Evolutionary conservation across 495 filamentous ascomycete genomes (phyloP), one percentile per base, ranked within the genome.

Genomic region (Rostrohypoxylon terebratum): DNA sequence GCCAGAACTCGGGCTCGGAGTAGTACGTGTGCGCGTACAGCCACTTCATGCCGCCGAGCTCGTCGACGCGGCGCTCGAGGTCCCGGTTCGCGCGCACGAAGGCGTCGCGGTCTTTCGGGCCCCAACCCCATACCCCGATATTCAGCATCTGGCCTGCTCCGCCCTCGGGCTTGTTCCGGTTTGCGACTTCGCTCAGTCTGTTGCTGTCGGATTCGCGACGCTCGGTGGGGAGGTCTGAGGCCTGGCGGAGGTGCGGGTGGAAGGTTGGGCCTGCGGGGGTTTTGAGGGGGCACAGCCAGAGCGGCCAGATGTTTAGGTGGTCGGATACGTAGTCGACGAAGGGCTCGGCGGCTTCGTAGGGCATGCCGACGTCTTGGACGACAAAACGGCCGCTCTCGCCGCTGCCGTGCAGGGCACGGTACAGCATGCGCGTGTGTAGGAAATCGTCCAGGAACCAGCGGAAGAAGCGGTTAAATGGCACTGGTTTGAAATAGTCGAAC

Each of bases 21-120:
- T 89, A 90, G 71, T 89, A 89, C 4, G 86, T 86, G 69, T 89
- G 87, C 4, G 88, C 88, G 75, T 90, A 88, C 28, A 88, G 77
- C 86, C 86, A 88, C 78, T 88, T 88, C 80, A 84, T 86, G 7
- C 93, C 92, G 14, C 89, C 87, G 2, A 94, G 82, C 61, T 87
- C 86, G 11, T 79, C 81, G 8, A 94, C 83, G 60, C 88, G 88
- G 0, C 75, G 69, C 77, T 95, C 93, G 7, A 95, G 78, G 14
- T 84, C 84, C 3, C 88, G 84, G 79, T 94, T 93, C 61, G 84
- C 85, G 0, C 71, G 65, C 6, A 92, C 77, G 69, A 86, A 86
- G 31, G 79, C 74, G 5, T 61, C 69, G 13, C 75, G 78, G 33
- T 81, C 62, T 6, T 69, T 50, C 0, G 84, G 84, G 13, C 85